phyloP scores from a whole-genome alignment of 2,329 filamentous ascomycete genomes.

The Phaeoacremonium minimum region DNA sequence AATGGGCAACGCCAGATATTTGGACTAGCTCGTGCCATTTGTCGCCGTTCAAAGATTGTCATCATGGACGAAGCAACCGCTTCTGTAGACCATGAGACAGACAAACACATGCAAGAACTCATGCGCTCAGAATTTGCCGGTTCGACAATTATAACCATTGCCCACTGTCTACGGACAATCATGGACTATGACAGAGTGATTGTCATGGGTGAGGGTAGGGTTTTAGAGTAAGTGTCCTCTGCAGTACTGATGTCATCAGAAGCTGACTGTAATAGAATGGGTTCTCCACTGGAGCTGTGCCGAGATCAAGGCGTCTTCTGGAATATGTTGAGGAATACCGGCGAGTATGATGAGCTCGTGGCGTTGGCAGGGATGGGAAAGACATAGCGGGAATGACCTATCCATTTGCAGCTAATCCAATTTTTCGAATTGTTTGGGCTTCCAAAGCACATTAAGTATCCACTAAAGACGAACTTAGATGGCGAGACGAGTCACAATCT shows the following conservation, averaged over 20 bases:
- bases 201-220: not conserved
- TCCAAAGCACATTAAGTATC: too few species aligned
- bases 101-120: constrained; percentile 1
- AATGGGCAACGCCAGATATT: constrained; percentile 88
- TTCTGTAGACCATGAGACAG: constrained; percentile 84
- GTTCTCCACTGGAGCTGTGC: not conserved
- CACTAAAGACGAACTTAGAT: too few species aligned
- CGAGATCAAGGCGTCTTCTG: not conserved
- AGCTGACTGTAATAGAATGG: too few species aligned
- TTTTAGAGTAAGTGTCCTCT: not conserved
- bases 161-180: not conserved
- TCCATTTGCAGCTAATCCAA: too few species aligned
- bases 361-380: too few species aligned
- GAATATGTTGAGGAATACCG: not conserved
- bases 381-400: too few species aligned
- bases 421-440: too few species aligned
- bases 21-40: constrained; percentile 80
- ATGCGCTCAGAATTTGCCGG: constrained; percentile 1
- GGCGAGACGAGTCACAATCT: too few species aligned
- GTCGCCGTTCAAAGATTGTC: constrained; percentile 80
- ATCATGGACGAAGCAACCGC: constrained; percentile 97
- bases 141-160: not conserved
- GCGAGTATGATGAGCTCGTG: not conserved
- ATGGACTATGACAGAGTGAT: not conserved
- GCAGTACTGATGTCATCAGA: not conserved